Conservation (phyloP, 345 rosid species). For the Rhodomyrtus tomentosa region DNA sequence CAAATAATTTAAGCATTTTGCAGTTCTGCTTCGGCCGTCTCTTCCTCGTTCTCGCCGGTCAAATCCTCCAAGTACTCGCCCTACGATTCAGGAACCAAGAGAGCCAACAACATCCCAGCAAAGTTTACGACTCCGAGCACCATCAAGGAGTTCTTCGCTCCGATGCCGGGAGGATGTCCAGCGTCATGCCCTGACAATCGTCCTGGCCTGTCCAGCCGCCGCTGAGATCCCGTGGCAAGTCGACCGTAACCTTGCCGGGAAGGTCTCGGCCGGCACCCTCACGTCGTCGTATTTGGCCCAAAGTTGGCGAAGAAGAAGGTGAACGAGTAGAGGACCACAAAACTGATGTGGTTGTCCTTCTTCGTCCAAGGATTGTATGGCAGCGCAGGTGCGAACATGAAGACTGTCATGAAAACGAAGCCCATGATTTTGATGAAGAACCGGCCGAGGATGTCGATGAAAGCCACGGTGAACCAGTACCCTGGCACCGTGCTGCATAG, state of each 20-base stretch:
- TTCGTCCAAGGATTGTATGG: conserved; percentile 69
- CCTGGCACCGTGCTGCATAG: conserved; percentile 71
- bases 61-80: conserved; percentile 21
- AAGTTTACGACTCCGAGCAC: conserved; percentile 13
- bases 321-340: conserved; percentile 44
- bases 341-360: conserved; percentile 32
- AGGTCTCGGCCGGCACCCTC: conserved; percentile 67
- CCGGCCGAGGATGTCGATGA: conserved; percentile 43
- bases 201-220: conserved; percentile 58
- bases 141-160: conserved; percentile 16
- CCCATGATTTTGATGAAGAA: conserved; percentile 44
- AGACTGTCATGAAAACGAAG: conserved; percentile 45
- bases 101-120: conserved; percentile 8
- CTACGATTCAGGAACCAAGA: conserved; percentile 19
- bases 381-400: conserved; percentile 51
- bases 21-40: neutral
- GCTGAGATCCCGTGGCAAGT: conserved; percentile 83
- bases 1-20: neutral
- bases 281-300: conserved; percentile 77
- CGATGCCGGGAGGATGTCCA: conserved; percentile 20
- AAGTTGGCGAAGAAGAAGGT: conserved; percentile 76
- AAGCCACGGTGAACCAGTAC: conserved; percentile 37
- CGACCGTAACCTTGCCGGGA: conserved; percentile 67
- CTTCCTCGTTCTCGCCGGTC: conserved; percentile 14
- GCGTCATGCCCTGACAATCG: conserved; percentile 51